Percentiles rank a stretch among this genome's conserved stretches.
phyloP scores from a whole-genome alignment of 148 eudicot species.

The Vaccinium myrtillus region DNA sequence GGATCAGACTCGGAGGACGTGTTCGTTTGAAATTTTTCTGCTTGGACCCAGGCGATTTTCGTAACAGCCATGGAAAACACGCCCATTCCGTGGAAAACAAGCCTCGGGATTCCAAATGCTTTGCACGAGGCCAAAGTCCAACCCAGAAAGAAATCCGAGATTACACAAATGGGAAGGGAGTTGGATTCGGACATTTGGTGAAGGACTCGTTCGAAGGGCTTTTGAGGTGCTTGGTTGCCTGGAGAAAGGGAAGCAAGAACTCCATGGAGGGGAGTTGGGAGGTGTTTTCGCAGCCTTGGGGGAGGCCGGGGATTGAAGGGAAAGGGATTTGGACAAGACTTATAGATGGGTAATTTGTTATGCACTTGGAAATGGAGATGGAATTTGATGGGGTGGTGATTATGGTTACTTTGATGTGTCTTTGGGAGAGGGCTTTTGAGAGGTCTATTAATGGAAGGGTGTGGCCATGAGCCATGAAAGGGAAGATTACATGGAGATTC shows the following conservation, averaged over 20 bases:
- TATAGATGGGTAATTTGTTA: slow-evolving; percentile 13
- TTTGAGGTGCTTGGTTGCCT: slow-evolving; percentile 28
- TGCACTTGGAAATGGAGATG: slow-evolving; percentile 3
- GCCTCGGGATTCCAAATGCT: slow-evolving; percentile 29
- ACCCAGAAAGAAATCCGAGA: slow-evolving; percentile 31
- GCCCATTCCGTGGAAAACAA: slow-evolving; percentile 37
- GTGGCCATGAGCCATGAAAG: slow-evolving; percentile 43
- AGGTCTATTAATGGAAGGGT: slow-evolving; percentile 35
- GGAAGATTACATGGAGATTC: slow-evolving; percentile 29
- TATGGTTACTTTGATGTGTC: slow-evolving; percentile 21
- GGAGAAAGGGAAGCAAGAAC: slow-evolving; percentile 24
- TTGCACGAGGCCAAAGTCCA: slow-evolving; percentile 27
- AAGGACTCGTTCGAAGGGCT: slow-evolving; percentile 29
- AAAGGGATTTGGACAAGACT: slow-evolving; percentile 22
- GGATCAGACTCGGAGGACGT: neutral
- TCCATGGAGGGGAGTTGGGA: slow-evolving; percentile 26
- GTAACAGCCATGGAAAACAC: slow-evolving; percentile 17
- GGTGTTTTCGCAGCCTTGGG: slow-evolving; percentile 37
- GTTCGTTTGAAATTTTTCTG: neutral
- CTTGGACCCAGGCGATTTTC: slow-evolving; percentile 10
- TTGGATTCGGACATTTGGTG: slow-evolving; percentile 3
- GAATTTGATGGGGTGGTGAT: slow-evolving; percentile 30
- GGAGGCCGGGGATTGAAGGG: slow-evolving; percentile 21
- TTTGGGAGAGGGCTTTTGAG: slow-evolving; percentile 25
- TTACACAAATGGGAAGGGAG: slow-evolving; percentile 27